phyloP scores from a whole-genome alignment of 805 yeast species.

The Ogataea salicorniae region DNA sequence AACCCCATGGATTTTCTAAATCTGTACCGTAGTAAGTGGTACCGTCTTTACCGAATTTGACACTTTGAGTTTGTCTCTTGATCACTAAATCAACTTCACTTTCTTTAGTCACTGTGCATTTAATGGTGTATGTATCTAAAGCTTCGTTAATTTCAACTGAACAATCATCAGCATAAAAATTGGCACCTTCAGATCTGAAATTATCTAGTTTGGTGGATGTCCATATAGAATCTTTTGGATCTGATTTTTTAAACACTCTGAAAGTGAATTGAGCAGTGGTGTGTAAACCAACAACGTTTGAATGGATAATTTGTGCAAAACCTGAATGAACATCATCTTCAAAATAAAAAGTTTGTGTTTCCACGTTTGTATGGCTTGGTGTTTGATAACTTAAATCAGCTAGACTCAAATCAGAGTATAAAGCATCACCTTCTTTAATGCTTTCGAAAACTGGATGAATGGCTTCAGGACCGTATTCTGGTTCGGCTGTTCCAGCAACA shows the following conservation, averaged over 20 bases:
- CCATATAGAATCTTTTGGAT: slow-evolving; percentile 64
- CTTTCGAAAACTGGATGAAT: slow-evolving; percentile 68
- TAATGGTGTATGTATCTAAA: slow-evolving; percentile 41
- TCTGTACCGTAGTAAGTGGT: slow-evolving; percentile 83
- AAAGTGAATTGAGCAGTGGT: slow-evolving; percentile 93
- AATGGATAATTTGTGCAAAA: slow-evolving; percentile 91
- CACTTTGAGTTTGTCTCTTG: slow-evolving; percentile 64
- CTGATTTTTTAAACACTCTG: slow-evolving; percentile 57
- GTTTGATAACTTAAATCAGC: slow-evolving; percentile 71
- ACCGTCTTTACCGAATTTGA: slow-evolving; percentile 88
- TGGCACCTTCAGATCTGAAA: slow-evolving; percentile 60
- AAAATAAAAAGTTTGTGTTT: slow-evolving; percentile 91
- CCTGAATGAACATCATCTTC: slow-evolving; percentile 63
- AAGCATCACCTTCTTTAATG: slow-evolving; percentile 50
- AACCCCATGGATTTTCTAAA: slow-evolving; percentile 85
- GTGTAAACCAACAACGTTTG: slow-evolving; percentile 82
- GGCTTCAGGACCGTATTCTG: slow-evolving; percentile 91
- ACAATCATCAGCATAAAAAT: slow-evolving; percentile 74
- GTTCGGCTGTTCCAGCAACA: slow-evolving; percentile 95
- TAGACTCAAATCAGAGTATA: slow-evolving; percentile 52
- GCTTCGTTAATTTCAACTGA: slow-evolving; percentile 56
- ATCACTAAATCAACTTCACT: slow-evolving; percentile 67
- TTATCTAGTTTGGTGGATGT: slow-evolving; percentile 86
- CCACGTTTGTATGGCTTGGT: slow-evolving; percentile 85
- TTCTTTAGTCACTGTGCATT: slow-evolving; percentile 62